Base-by-base conservation (phyloP, 345 rosid genomes). In the Linum tenue region DNA sequence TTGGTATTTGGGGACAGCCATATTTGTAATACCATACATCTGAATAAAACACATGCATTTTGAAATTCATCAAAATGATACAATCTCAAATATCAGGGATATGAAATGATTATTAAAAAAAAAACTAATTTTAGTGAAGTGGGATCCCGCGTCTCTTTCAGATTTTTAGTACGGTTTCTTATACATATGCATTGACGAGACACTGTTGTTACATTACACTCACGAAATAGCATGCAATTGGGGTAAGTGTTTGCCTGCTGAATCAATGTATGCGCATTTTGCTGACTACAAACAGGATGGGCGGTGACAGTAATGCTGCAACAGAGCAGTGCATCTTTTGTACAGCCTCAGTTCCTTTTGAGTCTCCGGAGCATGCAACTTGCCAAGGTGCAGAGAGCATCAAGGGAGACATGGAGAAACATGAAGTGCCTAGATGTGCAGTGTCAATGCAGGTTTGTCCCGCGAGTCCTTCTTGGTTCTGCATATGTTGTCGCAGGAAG, bases 371-470 rank as follows among this genome's bases (percentile, higher is more conserved):
- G 67, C 79, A 70, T 60, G 91, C 86, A 0, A 64, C 63, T 68
- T 95, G 99, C 75, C 64, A 16, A 65, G 81, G 85, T 55, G 44
- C 60, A 15, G 65, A 77, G 16, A 17, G 42, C 59, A 35, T 15
- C 40, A 69, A 70, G 15, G 73, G 68, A 42, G 55, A 7, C 36
- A 60, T 66, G 39, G 75, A 79, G 80, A 77, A 66, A 40, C 96
- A 95, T 75, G 79, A 83, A 72, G 69, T 86, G 69, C 78, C 73
- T 63, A 83, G 97, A 67, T 95, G 96, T 60, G 78, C 86, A 3
- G 86, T 79, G 51, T 84, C 96, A 1, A 83, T 87, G 96, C 84
- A 78, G 81, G 86, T 89, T 62, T 89, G 97, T 78, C 89, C 88
- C 39, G 65, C 83, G 8, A 77, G 70, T 44, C 85, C 99, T 36